Conservation (phyloP, 2,329 filamentous ascomycete genomes). For the Alternaria triticina region DNA sequence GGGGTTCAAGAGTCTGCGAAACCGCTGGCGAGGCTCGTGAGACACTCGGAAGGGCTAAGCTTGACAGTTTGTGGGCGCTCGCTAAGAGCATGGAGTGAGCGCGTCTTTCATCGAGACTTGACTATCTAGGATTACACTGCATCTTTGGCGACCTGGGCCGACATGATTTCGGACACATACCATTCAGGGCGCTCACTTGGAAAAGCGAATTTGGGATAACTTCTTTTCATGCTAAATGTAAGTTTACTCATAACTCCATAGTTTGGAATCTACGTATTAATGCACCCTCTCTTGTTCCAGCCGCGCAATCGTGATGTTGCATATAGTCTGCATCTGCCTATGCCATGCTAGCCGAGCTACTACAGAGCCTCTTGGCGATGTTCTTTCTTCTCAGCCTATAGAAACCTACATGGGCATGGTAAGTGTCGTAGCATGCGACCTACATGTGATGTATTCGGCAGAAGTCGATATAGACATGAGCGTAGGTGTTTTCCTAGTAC, state of each 20-base stretch:
- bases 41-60: slow-evolving; percentile 77
- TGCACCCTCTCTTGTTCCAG: slow-evolving; percentile 7
- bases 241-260: slow-evolving; percentile 28
- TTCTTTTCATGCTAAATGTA: slow-evolving; percentile 19
- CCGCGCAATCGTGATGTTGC: slow-evolving; percentile 8
- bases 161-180: background rate
- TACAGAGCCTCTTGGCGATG: background rate
- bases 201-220: background rate
- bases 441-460: background rate
- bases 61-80: slow-evolving; percentile 94
- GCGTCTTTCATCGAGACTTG: background rate
- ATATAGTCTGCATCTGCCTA: background rate
- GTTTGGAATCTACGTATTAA: slow-evolving; percentile 27
- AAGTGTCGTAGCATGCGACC: background rate
- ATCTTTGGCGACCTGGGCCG: background rate
- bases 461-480: background rate
- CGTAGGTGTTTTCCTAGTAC: background rate
- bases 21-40: slow-evolving; percentile 89
- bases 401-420: background rate
- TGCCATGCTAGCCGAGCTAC: background rate
- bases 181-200: background rate
- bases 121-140: background rate
- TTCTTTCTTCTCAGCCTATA: background rate
- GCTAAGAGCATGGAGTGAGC: slow-evolving; percentile 68
- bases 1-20: slow-evolving; percentile 87